Evolutionary conservation across 2,329 filamentous ascomycete species (phyloP).

Genomic region (Sporothrix schenckii): DNA sequence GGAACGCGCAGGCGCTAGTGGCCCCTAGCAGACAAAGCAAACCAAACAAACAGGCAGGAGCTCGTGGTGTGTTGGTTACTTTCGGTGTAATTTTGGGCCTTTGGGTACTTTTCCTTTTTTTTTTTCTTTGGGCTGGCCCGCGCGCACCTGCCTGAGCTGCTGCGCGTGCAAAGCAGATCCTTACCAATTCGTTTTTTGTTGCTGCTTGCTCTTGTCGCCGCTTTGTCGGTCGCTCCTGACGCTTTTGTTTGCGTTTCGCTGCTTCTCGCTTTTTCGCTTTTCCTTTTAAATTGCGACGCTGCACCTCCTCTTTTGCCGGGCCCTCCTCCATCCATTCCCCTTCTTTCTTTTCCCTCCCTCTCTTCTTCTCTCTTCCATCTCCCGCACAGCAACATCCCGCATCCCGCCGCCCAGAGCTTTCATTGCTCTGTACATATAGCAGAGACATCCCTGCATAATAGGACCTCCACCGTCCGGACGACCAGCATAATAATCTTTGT

Average conservation of each 20-base stretch:
- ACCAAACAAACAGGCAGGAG: slow-evolving; percentile 12
- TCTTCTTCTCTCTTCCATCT: neutral
- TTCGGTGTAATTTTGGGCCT: neutral
- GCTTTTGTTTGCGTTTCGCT: neutral
- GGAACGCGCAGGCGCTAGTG: slow-evolving; percentile 20
- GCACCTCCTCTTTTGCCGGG: slow-evolving; percentile 18
- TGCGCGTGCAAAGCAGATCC: slow-evolving; percentile 5
- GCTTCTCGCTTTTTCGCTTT: slow-evolving; percentile 12
- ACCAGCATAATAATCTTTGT: slow-evolving; percentile 25
- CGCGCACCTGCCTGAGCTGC: slow-evolving; percentile 3
- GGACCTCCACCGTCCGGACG: slow-evolving; percentile 24
- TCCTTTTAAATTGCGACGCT: slow-evolving; percentile 30
- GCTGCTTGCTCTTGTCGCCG: slow-evolving; percentile 14
- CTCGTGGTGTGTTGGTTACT: neutral
- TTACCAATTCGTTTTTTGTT: slow-evolving; percentile 2
- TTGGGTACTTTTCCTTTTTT: neutral
- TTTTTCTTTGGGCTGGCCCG: too few species aligned
- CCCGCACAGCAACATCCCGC: slow-evolving; percentile 23
- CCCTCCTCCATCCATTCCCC: neutral
- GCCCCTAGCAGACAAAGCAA: slow-evolving; percentile 25
- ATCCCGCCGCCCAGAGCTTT: slow-evolving; percentile 23
- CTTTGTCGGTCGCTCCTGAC: slow-evolving; percentile 26
- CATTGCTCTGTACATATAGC: slow-evolving; percentile 23
- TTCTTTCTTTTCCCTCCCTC: neutral
- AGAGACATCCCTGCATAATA: slow-evolving; percentile 27